Conservation (phyloP, 345 rosid genomes). For the Erodium maritimum region DNA sequence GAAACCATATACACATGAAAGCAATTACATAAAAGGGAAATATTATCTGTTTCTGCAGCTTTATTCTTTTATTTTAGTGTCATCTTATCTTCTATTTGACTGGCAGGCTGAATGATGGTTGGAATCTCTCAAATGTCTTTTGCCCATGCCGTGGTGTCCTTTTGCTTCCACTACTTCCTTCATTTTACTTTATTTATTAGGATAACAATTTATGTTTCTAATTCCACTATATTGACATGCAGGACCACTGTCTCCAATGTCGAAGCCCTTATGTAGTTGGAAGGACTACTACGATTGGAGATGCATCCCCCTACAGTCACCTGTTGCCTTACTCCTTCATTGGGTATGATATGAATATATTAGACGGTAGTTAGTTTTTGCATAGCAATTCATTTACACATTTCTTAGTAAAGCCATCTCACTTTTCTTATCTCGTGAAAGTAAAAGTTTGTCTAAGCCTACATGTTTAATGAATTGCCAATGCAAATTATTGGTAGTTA, state of each 20-base stretch:
- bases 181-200: not conserved
- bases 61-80: not conserved
- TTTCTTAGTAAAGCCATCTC: not conserved
- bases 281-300: conserved; percentile 73
- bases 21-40: too few species aligned
- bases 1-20: too few species aligned
- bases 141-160: conserved; percentile 70
- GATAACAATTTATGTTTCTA: conserved; percentile 4
- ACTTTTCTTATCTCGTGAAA: not conserved
- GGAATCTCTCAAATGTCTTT: conserved; percentile 49
- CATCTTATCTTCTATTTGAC: not conserved
- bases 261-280: conserved; percentile 38
- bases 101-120: conserved; percentile 31
- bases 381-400: not conserved
- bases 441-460: not conserved
- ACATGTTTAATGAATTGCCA: not conserved
- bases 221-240: conserved; percentile 13
- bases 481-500: not conserved
- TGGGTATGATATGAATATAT: conserved; percentile 45
- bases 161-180: conserved; percentile 8
- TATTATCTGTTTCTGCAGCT: not conserved
- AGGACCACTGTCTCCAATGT: conserved; percentile 41
- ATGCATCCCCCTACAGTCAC: conserved; percentile 60
- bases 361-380: not conserved
- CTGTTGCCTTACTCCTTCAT: conserved; percentile 80